Percentiles rank a stretch among this genome's conserved stretches.
These are phyloP conservation scores for Magnusiomyces tetraspermus DNA, from an alignment of 1,139 yeast species.

Conservation along the genomic window DNA sequence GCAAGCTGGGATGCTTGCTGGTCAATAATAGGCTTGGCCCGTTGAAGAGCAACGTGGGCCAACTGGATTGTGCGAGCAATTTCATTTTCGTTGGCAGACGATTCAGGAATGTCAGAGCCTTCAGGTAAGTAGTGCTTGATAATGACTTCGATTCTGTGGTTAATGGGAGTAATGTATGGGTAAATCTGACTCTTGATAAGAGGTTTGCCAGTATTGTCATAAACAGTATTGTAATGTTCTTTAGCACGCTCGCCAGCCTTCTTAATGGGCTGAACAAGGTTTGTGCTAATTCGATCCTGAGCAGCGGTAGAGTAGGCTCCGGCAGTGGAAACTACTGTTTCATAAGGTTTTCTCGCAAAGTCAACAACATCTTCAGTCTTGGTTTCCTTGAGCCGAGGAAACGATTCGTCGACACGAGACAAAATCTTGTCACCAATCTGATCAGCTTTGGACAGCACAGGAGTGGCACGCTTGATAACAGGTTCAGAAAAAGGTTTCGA, in stretches of 20 bases:
- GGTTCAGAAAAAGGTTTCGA: slow-evolving; percentile 29
- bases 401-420: slow-evolving; percentile 28
- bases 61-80: slow-evolving; percentile 28
- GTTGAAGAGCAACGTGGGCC: slow-evolving; percentile 27
- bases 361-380: slow-evolving; percentile 31
- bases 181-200: slow-evolving; percentile 51
- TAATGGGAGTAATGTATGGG: slow-evolving; percentile 53
- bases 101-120: slow-evolving; percentile 27
- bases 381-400: slow-evolving; percentile 31
- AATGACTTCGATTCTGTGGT: slow-evolving; percentile 42
- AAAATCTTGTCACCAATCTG: slow-evolving; percentile 31
- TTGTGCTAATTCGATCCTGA: slow-evolving; percentile 22
- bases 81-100: slow-evolving; percentile 20
- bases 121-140: slow-evolving; percentile 43
- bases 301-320: slow-evolving; percentile 27
- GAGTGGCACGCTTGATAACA: slow-evolving; percentile 28
- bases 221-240: slow-evolving; percentile 30
- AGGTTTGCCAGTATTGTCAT: slow-evolving; percentile 54
- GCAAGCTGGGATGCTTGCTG: slow-evolving; percentile 22
- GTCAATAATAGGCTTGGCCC: slow-evolving; percentile 29
- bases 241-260: slow-evolving; percentile 28
- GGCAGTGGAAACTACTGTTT: slow-evolving; percentile 25
- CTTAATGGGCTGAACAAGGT: slow-evolving; percentile 29
- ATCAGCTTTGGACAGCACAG: slow-evolving; percentile 30
- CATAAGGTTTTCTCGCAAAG: slow-evolving; percentile 29